Base-by-base conservation (phyloP, 495 filamentous ascomycete species). In the Entonaema liquescens region DNA sequence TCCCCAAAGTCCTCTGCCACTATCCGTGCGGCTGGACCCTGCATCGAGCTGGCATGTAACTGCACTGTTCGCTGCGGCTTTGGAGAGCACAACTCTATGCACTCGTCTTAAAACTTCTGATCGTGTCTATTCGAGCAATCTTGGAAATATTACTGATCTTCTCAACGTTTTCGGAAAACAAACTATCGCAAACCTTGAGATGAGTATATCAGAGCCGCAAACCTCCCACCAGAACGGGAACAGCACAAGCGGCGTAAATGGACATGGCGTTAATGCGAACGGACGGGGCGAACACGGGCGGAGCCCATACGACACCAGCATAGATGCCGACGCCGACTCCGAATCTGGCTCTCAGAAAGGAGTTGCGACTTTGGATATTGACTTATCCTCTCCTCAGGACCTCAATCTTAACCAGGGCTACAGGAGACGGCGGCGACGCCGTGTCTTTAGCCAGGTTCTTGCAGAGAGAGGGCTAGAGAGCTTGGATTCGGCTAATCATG, bases 81-180 rank as follows among this genome's bases (percentile, higher is more conserved):
- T 98, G 28, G 95, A 99, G 78, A 93, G 87, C 28, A 85, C 90
- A 31, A 93, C 90, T 3, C 80, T 99, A 28, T 93, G 93, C 12
- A 89, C 92, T 9, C 85, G 94, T 29, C 78, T 97, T 59, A 89
- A 86, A 47, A 80, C 85, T 3, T 80, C 79, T 29, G 74, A 82
- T n/a, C 76, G 78, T 25, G 28, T 67, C 7, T 80, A 77, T 36
- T 81, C 83, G 5, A 83, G 83, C 25, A 83, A 80, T 2, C 74
- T 93, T 33, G 82, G 83, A n/a, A 84, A 88, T 65, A 85, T 98
- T 74, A 89, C 90, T 68, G 87, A 89, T 5, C 84, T 88, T 5
- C 78, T 98, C 26, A 93, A 93, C 49, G 84, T 89, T 11, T 91
- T 91, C 72, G 93, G 92, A 5, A 91, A 89, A 63, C 93, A 94